Percentiles rank a stretch among this genome's conserved stretches.
These are phyloP conservation scores for Dianthus caryophyllus DNA, from an alignment of 148 eudicot genomes.

Conservation along the genomic window DNA sequence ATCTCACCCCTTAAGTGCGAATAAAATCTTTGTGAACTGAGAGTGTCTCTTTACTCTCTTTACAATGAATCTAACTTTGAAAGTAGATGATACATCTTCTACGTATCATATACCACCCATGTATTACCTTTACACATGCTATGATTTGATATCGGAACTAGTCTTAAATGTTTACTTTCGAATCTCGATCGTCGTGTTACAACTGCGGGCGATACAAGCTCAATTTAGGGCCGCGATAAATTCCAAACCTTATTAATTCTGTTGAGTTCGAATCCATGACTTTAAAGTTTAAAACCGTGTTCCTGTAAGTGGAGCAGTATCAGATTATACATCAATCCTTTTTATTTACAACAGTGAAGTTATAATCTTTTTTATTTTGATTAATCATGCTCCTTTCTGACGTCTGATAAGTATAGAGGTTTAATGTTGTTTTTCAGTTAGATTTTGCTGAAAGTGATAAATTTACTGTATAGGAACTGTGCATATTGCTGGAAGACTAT, in stretches of 20 bases:
- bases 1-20: neutral
- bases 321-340: neutral
- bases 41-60: too few relatives aligned
- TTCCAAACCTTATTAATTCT: too few relatives aligned
- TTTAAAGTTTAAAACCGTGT: too few relatives aligned
- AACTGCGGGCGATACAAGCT: too few relatives aligned
- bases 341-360: neutral
- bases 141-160: too few relatives aligned
- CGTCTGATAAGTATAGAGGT: neutral
- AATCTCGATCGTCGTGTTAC: too few relatives aligned
- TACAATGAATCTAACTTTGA: neutral
- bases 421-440: neutral
- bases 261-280: too few relatives aligned
- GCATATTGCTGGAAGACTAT: constrained; percentile 79
- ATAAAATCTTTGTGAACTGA: neutral
- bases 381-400: neutral
- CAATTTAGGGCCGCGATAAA: too few relatives aligned
- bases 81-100: neutral
- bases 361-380: neutral
- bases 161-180: too few relatives aligned
- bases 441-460: neutral
- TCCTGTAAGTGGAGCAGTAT: neutral
- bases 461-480: constrained; percentile 54
- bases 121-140: neutral
- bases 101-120: neutral